Evolutionary conservation across 2,329 filamentous ascomycete species (phyloP).

Genomic region (Septoria petroselini): DNA sequence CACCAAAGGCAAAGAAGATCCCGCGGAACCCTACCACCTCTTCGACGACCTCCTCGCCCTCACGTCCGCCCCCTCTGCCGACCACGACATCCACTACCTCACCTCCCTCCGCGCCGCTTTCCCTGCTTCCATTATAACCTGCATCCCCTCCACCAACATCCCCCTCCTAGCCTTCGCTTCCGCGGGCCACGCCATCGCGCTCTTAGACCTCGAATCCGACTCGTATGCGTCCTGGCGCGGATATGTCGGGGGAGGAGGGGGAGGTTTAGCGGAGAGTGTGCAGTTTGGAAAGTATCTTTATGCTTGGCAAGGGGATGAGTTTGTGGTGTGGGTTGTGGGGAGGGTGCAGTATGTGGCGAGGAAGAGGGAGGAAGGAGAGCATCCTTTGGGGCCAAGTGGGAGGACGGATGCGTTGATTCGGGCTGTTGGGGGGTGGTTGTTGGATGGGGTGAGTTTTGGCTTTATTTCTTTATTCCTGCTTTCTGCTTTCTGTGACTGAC

Average conservation of each 20-base stretch:
- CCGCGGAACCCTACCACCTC: conserved; percentile 30
- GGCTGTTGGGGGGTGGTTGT: conserved; percentile 34
- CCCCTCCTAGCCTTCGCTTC: conserved; percentile 44
- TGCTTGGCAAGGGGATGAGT: conserved; percentile 40
- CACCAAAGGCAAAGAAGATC: not conserved
- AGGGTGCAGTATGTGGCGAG: conserved; percentile 44
- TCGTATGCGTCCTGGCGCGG: conserved; percentile 41
- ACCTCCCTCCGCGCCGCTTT: conserved; percentile 38
- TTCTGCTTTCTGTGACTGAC: conserved; percentile 29
- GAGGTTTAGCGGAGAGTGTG: conserved; percentile 39
- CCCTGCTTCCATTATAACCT: conserved; percentile 41
- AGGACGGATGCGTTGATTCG: conserved; percentile 41
- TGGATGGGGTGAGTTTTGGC: conserved; percentile 9
- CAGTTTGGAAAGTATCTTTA: conserved; percentile 44
- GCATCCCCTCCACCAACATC: conserved; percentile 39
- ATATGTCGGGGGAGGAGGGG: conserved; percentile 36
- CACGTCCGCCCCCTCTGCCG: conserved; percentile 39
- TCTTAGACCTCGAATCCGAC: conserved; percentile 41
- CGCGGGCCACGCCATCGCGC: conserved; percentile 42
- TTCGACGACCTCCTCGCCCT: conserved; percentile 39
- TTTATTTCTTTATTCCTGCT: conserved; percentile 18
- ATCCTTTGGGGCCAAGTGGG: conserved; percentile 36
- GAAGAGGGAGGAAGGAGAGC: conserved; percentile 38
- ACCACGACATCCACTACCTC: conserved; percentile 43
- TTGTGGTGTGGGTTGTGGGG: conserved; percentile 41